Base-by-base conservation (phyloP, 495 filamentous ascomycete species). In the Penicillium soppii region DNA sequence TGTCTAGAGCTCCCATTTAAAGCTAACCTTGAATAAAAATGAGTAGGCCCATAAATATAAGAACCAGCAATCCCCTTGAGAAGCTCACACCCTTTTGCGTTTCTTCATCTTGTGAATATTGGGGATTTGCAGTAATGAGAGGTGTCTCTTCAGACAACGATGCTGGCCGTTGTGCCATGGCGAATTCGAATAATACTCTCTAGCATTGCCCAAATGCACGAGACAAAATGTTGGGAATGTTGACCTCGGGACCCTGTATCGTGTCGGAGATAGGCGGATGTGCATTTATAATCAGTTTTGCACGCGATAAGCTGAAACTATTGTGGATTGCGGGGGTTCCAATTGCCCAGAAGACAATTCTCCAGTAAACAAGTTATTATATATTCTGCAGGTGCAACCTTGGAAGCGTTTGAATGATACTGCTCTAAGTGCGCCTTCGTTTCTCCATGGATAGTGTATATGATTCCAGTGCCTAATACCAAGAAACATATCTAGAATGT, bases 61-160 rank as follows among this genome's bases (percentile, higher is more conserved):
- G 30, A 9, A 62, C 59, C 4, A 21, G 33, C 37, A 56, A 22
- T 20, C 53, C 57, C 32, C 61, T 43, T 1, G 39, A 12, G 19
- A 50, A 20, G 37, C 53, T 54, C 9, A 64, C 8, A 12, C 20
- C 19, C 1, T 35, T 42, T 0, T n/a, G 45, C 10, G 41, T 32
- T 17, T 61, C 52, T n/a, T n/a, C n/a, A n/a, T n/a, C n/a, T n/a
- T n/a, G n/a, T n/a, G n/a, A n/a, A n/a, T n/a, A 32, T 32, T 12
- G 29, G 29, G 29, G 13, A 43, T 52, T 20, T 9, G 53, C 21
- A 17, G 53, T 52, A 27, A 53, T 40, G 21, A 70, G 62, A 8
- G 62, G 58, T 5, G 62, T 62, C 13, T 56, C 61, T 32, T 68
- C 62, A 10, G 70, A 67, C 53, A 65, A 53, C 2, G 62, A 44